These are phyloP conservation scores for Leishmania guyanensis DNA, from an alignment of 208 protist genomes.

Conservation along the genomic window DNA sequence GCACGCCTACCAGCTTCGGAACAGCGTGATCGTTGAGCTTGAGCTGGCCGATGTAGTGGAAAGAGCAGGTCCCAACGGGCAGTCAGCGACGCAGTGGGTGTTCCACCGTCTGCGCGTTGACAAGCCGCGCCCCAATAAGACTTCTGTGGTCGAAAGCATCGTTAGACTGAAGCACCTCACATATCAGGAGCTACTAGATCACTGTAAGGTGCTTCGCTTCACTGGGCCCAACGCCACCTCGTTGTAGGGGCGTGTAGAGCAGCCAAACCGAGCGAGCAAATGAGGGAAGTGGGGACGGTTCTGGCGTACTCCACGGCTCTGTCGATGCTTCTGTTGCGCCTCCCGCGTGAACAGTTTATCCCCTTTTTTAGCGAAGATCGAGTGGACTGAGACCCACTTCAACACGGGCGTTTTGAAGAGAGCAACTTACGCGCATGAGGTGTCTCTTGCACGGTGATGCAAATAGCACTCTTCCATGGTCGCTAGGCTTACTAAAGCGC, in stretches of 20 bases:
- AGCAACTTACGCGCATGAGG: not conserved
- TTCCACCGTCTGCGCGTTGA: conserved; percentile 68
- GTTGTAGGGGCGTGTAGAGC: not conserved
- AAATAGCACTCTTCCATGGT: not conserved
- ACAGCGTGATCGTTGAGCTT: conserved; percentile 74
- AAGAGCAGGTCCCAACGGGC: not conserved
- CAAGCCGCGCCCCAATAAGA: conserved; percentile 79
- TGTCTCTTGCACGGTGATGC: not conserved
- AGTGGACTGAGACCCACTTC: not conserved
- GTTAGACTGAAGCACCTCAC: conserved; percentile 70
- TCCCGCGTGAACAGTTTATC: not conserved
- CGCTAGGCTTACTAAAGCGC: not conserved
- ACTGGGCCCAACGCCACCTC: conserved; percentile 2
- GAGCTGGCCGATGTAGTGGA: conserved; percentile 20
- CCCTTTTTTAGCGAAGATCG: not conserved
- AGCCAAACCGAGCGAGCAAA: not conserved
- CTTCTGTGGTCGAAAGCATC: conserved; percentile 68
- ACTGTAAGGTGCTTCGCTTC: conserved; percentile 33
- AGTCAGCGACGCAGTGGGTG: conserved; percentile 49
- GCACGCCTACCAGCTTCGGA: conserved; percentile 41
- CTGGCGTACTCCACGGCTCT: not conserved
- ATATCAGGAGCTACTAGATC: conserved; percentile 60
- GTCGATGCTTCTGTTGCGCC: not conserved
- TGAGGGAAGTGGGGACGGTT: not conserved
- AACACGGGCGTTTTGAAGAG: not conserved